A percentile compares a stretch with the other conserved stretches of the same genome.
Conservation (phyloP, 2,329 filamentous ascomycete genomes). For the Neocatenulostroma microsporum region DNA sequence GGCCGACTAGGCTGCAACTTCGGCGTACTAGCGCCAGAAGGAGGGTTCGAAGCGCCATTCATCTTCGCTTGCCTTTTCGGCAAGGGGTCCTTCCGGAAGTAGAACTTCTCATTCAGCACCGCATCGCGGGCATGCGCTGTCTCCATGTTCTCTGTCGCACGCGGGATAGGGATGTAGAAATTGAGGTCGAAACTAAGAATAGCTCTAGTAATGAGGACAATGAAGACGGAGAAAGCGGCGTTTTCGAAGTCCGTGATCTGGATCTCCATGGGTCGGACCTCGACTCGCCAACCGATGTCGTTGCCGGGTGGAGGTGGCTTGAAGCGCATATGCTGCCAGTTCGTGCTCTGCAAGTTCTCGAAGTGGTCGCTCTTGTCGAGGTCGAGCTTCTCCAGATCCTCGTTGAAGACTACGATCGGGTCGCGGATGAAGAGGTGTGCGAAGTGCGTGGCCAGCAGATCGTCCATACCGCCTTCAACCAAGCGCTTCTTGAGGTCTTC, state of each 20-base stretch:
- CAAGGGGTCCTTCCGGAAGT: conserved; percentile 88
- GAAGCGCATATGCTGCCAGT: conserved; percentile 99
- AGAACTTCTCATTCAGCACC: conserved; percentile 73
- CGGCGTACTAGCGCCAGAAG: conserved; percentile 38
- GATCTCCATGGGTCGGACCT: conserved; percentile 98
- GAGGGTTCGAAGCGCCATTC: conserved; percentile 31
- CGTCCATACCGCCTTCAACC: conserved; percentile 89
- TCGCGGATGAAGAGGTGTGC: conserved; percentile 97
- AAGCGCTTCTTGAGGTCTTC: conserved; percentile 74
- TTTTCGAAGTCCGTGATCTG: conserved; percentile 99
- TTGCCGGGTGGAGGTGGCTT: conserved; percentile 84
- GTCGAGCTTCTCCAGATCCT: conserved; percentile 80
- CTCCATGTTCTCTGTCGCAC: conserved; percentile 95
- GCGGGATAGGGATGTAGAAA: conserved; percentile 86
- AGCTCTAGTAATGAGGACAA: conserved; percentile 87
- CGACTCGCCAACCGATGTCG: conserved; percentile 93
- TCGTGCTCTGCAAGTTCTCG: conserved; percentile 84
- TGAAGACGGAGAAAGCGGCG: conserved; percentile 92
- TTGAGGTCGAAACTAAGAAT: conserved; percentile 93
- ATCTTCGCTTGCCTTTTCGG: conserved; percentile 38
- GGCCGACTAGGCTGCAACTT: conserved; percentile 50
- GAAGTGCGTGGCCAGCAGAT: conserved; percentile 88
- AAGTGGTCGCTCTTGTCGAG: conserved; percentile 89
- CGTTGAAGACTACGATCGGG: conserved; percentile 87
- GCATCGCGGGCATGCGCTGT: conserved; percentile 81